These are phyloP conservation scores for Xylariales sp. DNA, from an alignment of 2,329 filamentous ascomycete genomes.

Conservation along the genomic window DNA sequence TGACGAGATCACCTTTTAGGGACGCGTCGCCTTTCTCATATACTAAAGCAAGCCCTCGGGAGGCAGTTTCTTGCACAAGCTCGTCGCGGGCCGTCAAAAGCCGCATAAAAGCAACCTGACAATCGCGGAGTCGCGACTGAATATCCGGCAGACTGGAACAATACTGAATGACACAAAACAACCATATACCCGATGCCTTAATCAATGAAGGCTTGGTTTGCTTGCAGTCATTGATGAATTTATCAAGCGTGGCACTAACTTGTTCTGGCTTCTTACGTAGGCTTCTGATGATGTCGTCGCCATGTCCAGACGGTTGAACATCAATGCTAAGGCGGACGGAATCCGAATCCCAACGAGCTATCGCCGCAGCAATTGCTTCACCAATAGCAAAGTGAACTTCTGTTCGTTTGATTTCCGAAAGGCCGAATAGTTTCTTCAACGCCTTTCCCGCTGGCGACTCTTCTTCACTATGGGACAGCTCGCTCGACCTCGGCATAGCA, in stretches of 20 bases:
- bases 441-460: conserved; percentile 63
- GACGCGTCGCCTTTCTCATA: conserved; percentile 90
- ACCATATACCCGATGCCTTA: conserved; percentile 95
- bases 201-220: conserved; percentile 88
- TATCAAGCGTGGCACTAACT: conserved; percentile 71
- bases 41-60: conserved; percentile 87
- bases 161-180: conserved; percentile 90
- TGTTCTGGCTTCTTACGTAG: conserved; percentile 54
- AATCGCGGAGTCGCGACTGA: conserved; percentile 78
- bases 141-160: conserved; percentile 83
- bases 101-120: conserved; percentile 87
- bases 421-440: conserved; percentile 74
- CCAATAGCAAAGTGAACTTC: conserved; percentile 93
- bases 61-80: conserved; percentile 94
- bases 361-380: conserved; percentile 83
- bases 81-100: conserved; percentile 91
- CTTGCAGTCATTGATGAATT: conserved; percentile 80
- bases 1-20: conserved; percentile 84
- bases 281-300: conserved; percentile 50
- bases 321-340: conserved; percentile 81
- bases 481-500: conserved; percentile 64
- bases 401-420: conserved; percentile 86
- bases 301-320: conserved; percentile 66
- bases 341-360: conserved; percentile 85
- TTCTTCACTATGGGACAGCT: conserved; percentile 52